Base-by-base conservation (phyloP, 371 early-diverging fungal species). In the Mucor racemosus region DNA sequence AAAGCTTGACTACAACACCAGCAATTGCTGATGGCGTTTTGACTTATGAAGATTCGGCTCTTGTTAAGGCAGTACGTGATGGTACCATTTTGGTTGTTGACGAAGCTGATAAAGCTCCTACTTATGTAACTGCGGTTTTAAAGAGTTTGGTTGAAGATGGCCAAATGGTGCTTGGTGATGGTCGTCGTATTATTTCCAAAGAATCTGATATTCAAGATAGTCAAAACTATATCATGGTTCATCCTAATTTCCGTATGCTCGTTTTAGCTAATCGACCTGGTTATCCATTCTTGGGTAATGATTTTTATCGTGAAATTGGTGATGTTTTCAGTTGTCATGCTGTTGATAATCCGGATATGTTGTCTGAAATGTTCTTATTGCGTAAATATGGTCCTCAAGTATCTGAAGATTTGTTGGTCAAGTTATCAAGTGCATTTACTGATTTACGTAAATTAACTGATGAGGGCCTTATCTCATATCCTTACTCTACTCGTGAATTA, bases 241-340 rank as follows among this genome's bases (percentile, higher is more conserved):
- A 94, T 66, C 84, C 82, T 9, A 78, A 86, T 42, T 94, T 94
- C 84, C 86, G 93, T 34, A 91, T 94, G 90, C 84, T 94, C 64
- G 93, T 94, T 17, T 79, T 94, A 15, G 95, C 95, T 33, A 94
- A 94, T 65, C 87, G 95, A n/a, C 94, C 95, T 15, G 94, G 90
- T 50, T 88, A 84, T 61, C 89, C 82, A 1, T 87, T 91, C 83
- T 70, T 90, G 63, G 94, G 94, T 31, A 94, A 94, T 67, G 95
- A 94, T 72, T 94, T 94, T 65, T 93, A 88, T 74, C 85, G 90
- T 48, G 92, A 91, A 62, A 92, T 94, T 68, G 94, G 94, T 55
- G 91, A 92, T 74, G 92, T 90, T 3, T 91, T 90, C 65, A 86
- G 86, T 60, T 90, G 84, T 38, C 93, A 93, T 65, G 88, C 91